Evolutionary conservation across 75 land plant species (phyloP), one percentile per base, ranked within the genome.

Genomic region (Selaginella tamariscina): DNA sequence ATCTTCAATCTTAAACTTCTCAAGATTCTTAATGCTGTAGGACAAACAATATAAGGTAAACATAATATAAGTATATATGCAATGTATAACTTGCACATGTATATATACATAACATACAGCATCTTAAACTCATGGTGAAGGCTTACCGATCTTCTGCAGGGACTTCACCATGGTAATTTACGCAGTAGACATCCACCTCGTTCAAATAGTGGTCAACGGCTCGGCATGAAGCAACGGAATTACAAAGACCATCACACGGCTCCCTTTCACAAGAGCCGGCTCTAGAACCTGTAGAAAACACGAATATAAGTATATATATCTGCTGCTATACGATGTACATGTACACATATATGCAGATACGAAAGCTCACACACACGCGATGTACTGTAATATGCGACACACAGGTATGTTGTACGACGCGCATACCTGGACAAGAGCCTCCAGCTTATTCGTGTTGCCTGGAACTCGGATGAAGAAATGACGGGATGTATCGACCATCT

Each of bases 151-250:
- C 78, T 60, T 87, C 92, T 44, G 99, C 99, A 39, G 99, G 99
- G 28, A 95, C 87, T 69, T 89, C 97, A 0, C 99, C 99, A 80
- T 95, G 99, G 69, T 95, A 95, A 79, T 95, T 95, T 33, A 95
- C 97, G 54, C 96, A 87, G 30, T 33, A 69, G 20, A 91, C 78
- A 56, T 86, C 80, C 71, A 83, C 85, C 68, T 95, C 99, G 49
- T 67, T 67, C 29, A 95, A 80, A 70, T 83, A 95, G 73, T 95
- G 99, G 72, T 95, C 99, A 39, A 95, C 92, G 54, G 99, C 99
- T 55, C 99, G 99, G 76, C 99, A 87, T 29, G 99, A 95, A 69
- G 79, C 81, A 69, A 95, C 65, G 2, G 99, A 89, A 69, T 87
- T 95, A 65, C 99, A 95, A 68, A 95, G 0, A 95, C 99, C 99